These are phyloP conservation scores for Raddia distichophylla DNA, from an alignment of 176 grass and related monocot species.

Conservation along the genomic window DNA sequence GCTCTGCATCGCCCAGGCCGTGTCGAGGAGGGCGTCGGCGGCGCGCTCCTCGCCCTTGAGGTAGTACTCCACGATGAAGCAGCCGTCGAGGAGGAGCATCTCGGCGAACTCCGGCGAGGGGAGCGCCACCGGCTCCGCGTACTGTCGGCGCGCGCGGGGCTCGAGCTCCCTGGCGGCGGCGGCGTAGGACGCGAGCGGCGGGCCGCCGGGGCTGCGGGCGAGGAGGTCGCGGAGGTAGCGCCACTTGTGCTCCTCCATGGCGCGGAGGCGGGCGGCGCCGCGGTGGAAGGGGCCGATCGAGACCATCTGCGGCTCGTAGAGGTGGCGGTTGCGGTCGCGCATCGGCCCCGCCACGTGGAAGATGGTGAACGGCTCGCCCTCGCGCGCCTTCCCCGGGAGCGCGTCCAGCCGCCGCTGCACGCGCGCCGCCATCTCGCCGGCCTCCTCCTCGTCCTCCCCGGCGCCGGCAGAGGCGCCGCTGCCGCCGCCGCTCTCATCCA, in stretches of 20 bases:
- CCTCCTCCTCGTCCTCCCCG: neutral
- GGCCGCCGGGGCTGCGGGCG: conserved; percentile 17
- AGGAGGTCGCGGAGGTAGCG: conserved; percentile 52
- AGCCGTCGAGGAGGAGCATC: conserved; percentile 66
- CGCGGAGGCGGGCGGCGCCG: conserved; percentile 42
- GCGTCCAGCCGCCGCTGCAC: conserved; percentile 33
- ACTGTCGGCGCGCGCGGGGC: conserved; percentile 37
- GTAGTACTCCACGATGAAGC: conserved; percentile 59
- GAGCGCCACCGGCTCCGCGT: conserved; percentile 44
- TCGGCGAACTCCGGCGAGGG: conserved; percentile 44
- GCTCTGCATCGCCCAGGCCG: conserved; percentile 48
- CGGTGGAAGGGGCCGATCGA: conserved; percentile 57
- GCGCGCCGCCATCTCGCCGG: conserved; percentile 37
- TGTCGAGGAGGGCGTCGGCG: conserved; percentile 47
- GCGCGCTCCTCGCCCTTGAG: conserved; percentile 48
- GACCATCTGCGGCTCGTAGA: conserved; percentile 53
- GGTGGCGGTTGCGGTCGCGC: conserved; percentile 55
- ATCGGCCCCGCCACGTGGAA: conserved; percentile 51
- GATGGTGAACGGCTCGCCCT: conserved; percentile 60
- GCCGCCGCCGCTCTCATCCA: neutral
- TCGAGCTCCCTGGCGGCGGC: conserved; percentile 37
- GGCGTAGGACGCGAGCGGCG: conserved; percentile 28
- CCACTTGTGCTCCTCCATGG: conserved; percentile 66
- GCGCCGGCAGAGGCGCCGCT: neutral
- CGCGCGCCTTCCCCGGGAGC: conserved; percentile 38